These are phyloP conservation scores for Paramecium primaurelia DNA, from an alignment of 73 alveolate genomes.

Conservation along the genomic window DNA sequence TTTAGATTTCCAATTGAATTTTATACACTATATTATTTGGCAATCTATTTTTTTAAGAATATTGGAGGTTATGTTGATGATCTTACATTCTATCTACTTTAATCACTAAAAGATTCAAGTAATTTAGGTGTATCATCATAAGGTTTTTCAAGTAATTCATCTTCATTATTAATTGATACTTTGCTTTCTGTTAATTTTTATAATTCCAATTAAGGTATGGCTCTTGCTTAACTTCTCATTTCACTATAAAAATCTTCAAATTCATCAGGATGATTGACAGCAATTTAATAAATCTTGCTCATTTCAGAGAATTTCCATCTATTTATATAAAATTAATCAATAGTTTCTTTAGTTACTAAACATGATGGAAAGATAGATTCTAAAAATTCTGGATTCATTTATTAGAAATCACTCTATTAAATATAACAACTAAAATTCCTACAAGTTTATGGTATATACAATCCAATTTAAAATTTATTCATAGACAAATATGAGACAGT, in stretches of 20 bases:
- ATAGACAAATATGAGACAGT: background rate
- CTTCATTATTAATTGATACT: background rate
- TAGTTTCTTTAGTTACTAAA: background rate
- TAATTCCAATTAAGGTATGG: background rate
- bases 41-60: background rate
- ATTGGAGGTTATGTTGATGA: slow-evolving; percentile 23
- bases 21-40: background rate
- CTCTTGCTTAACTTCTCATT: background rate
- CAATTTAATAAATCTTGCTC: background rate
- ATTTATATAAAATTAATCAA: background rate
- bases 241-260: slow-evolving; percentile 40
- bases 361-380: slow-evolving; percentile 28
- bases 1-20: background rate
- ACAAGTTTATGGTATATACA: slow-evolving; percentile 13
- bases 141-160: background rate
- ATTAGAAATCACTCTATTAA: slow-evolving; percentile 1
- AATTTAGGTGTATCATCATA: background rate
- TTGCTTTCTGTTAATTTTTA: slow-evolving; percentile 35
- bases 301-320: slow-evolving; percentile 46
- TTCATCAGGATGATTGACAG: slow-evolving; percentile 24
- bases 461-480: background rate
- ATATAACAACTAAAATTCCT: background rate
- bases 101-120: background rate
- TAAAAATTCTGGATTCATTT: background rate
- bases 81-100: background rate